These are phyloP conservation scores for Thermothielavioides terrestris DNA, from an alignment of 495 filamentous ascomycete species.

Conservation along the genomic window DNA sequence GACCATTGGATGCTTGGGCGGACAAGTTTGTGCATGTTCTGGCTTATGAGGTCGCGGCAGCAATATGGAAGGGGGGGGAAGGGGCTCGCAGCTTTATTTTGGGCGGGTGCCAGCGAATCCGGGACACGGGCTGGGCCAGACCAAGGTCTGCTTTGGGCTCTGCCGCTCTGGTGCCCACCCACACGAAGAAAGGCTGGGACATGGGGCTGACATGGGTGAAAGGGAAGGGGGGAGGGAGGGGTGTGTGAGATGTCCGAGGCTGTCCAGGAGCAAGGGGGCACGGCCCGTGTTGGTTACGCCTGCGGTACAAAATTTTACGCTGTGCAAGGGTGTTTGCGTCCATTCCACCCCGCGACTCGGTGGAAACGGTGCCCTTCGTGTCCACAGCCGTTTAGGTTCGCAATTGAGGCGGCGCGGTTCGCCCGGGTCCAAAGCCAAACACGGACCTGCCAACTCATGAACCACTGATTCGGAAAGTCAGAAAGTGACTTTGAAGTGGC, in stretches of 20 bases:
- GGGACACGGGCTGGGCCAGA: slow-evolving; percentile 17
- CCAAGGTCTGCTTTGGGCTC: slow-evolving; percentile 15
- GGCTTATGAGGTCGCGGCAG: background rate
- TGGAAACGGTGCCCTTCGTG: too few relatives aligned
- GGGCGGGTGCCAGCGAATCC: background rate
- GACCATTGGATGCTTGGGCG: slow-evolving; percentile 6
- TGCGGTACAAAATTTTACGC: background rate
- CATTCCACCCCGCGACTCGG: too few relatives aligned
- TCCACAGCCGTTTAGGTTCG: too few relatives aligned
- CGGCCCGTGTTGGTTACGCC: background rate
- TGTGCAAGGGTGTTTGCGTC: too few relatives aligned
- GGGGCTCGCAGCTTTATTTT: slow-evolving; percentile 7
- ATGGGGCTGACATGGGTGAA: too few relatives aligned
- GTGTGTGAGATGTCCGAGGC: slow-evolving; percentile 1
- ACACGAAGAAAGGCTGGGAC: slow-evolving; percentile 3
- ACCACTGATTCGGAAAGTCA: too few relatives aligned
- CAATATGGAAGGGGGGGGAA: background rate
- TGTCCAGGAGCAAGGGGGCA: slow-evolving; percentile 1
- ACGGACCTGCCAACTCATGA: too few relatives aligned
- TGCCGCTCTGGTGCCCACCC: slow-evolving; percentile 5
- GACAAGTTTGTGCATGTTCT: background rate
- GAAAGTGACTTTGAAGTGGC: too few relatives aligned
- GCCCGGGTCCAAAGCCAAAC: too few relatives aligned
- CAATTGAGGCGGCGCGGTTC: too few relatives aligned
- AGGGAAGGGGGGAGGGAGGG: too few relatives aligned